Evolutionary conservation across 345 rosid genomes (phyloP).

Genomic region (Boechera stricta): DNA sequence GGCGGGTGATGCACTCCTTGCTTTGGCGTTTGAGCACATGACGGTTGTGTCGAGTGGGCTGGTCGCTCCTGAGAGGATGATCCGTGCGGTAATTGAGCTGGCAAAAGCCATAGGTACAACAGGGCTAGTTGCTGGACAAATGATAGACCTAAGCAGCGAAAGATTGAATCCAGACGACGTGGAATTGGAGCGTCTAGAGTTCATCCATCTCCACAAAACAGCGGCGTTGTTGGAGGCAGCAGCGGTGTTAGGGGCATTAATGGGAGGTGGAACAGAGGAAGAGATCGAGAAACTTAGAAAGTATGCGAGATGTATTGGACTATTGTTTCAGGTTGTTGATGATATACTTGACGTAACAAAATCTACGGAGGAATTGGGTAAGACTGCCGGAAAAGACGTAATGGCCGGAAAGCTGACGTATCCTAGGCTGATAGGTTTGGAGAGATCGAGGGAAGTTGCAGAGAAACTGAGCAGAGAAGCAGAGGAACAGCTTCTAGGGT

Average conservation of each 20-base stretch:
- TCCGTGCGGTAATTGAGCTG: constrained; percentile 69
- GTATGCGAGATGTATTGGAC: constrained; percentile 71
- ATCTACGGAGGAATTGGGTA: constrained; percentile 78
- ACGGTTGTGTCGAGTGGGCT: constrained; percentile 55
- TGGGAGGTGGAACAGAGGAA: constrained; percentile 74
- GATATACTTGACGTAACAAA: constrained; percentile 86
- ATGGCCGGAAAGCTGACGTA: constrained; percentile 72
- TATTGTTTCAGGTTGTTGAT: constrained; percentile 94
- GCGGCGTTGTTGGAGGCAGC: constrained; percentile 76
- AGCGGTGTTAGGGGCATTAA: constrained; percentile 73
- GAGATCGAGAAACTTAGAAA: constrained; percentile 74
- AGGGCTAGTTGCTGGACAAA: constrained; percentile 88
- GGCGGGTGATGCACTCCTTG: constrained; percentile 86
- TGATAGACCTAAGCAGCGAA: constrained; percentile 69
- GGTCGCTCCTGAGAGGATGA: constrained; percentile 50
- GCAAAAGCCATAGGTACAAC: constrained; percentile 67
- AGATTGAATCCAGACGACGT: constrained; percentile 48
- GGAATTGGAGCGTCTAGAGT: constrained; percentile 71
- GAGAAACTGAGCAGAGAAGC: neutral
- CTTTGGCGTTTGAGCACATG: constrained; percentile 75
- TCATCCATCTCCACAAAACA: constrained; percentile 81
- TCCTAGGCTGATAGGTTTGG: neutral
- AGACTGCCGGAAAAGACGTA: constrained; percentile 83
- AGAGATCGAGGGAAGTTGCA: neutral
- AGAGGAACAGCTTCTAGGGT: neutral